These are phyloP conservation scores for Cryphonectria japonica DNA, from an alignment of 2,329 filamentous ascomycete species.

Conservation along the genomic window DNA sequence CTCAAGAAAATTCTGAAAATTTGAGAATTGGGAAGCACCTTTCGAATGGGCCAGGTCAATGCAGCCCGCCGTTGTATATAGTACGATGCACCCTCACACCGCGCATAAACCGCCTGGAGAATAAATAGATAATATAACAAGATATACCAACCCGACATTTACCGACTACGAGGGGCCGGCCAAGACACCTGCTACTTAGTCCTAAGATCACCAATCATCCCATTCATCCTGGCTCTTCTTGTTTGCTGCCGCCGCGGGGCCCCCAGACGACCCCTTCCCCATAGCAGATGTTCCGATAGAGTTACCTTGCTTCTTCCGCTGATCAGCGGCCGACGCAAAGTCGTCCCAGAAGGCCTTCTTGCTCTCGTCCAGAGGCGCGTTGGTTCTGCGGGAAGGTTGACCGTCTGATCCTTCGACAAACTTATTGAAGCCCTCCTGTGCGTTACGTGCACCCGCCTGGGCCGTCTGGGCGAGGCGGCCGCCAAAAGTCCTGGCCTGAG, in stretches of 20 bases:
- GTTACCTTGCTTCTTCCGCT: constrained; percentile 47
- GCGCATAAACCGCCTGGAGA: neutral
- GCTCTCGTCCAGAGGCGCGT: constrained; percentile 59
- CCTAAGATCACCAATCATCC: constrained; percentile 61
- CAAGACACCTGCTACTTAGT: neutral
- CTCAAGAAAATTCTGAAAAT: neutral
- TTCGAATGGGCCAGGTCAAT: neutral
- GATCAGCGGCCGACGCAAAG: constrained; percentile 73
- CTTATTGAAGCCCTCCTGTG: constrained; percentile 78
- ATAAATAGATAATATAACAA: constrained; percentile 1
- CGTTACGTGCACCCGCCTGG: constrained; percentile 71
- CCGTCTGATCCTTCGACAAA: constrained; percentile 78
- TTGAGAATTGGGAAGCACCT: neutral
- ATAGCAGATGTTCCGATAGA: constrained; percentile 64
- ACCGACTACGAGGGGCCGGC: neutral
- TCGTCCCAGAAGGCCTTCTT: constrained; percentile 91
- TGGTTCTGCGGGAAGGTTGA: constrained; percentile 29
- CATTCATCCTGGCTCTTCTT: constrained; percentile 62
- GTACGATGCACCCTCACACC: constrained; percentile 1
- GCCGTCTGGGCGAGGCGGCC: constrained; percentile 69
- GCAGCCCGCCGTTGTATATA: neutral
- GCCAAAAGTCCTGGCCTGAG: constrained; percentile 64
- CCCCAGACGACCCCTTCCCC: constrained; percentile 53
- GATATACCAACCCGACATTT: neutral
- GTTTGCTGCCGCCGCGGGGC: constrained; percentile 37